Evolutionary conservation across 2,329 filamentous ascomycete genomes (phyloP), one percentile per base, ranked within the genome.

Genomic region (Aspergillus tubingensis): DNA sequence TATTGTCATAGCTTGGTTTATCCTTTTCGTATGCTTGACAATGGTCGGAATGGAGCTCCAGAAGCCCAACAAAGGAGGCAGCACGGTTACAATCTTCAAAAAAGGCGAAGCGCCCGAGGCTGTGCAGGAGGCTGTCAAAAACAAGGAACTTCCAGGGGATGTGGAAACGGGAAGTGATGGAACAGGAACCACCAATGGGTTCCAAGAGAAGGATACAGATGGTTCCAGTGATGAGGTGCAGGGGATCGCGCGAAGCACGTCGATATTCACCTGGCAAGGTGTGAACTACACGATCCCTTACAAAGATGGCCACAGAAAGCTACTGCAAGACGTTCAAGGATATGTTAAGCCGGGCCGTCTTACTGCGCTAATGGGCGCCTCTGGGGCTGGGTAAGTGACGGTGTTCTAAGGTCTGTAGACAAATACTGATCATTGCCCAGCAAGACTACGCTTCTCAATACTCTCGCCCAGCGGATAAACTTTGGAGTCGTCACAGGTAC

Each of bases 201-300:
- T 60, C 7, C 56, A 65, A n/a, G 63, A 71, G 30, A 23, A 69
- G 23, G 48, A 63, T 2, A 57, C 60, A 2, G 60, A 65, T 10
- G 57, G 70, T 27, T 57, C 65, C 41, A 65, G 66, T 10, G 66
- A 69, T 49, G 70, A 76, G 55, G 75, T 81, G 47, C 74, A 81
- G 36, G 80, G 80, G 2, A 82, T 89, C 13, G 84, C 85, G 1
- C 85, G 84, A 68, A 88, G 88, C 62, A 86, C 89, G 53, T 86
- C 87, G 38, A 81, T 92, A n/a, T 82, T 96, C 61, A 96, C 92
- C 0, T 96, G 92, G 90, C 90, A 94, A 72, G 82, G 90, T 65
- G 86, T 97, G 62, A 91, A 88, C 70, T 96, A 96, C 72, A 84
- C 72, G 54, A 88, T 83, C 63, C 78, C 64, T 10, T 79, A 77